Evolutionary conservation across 1,139 yeast genomes (phyloP).

Genomic region (Entelexis paramagnoliae): DNA sequence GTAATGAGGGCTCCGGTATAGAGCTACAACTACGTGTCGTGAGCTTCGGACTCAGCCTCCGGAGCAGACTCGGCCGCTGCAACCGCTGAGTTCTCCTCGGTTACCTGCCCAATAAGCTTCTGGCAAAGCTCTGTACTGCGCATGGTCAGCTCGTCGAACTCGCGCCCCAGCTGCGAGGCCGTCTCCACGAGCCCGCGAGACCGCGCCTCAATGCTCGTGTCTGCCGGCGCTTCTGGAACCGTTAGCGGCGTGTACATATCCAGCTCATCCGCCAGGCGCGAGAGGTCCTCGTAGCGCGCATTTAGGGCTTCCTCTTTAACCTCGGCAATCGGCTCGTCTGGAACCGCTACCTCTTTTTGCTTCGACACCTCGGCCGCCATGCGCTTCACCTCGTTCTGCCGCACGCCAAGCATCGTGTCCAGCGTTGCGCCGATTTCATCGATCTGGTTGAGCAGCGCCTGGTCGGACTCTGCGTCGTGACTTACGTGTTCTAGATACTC

Average conservation of each 20-base stretch:
- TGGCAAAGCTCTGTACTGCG: conserved; percentile 19
- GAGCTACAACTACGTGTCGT: neutral
- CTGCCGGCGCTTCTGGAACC: conserved; percentile 10
- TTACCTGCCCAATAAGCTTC: conserved; percentile 9
- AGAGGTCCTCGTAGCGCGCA: conserved; percentile 11
- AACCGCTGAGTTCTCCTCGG: conserved; percentile 10
- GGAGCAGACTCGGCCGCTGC: neutral
- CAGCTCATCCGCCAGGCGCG: conserved; percentile 13
- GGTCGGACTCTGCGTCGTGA: conserved; percentile 4
- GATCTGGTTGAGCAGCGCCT: conserved; percentile 15
- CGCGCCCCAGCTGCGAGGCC: conserved; percentile 15
- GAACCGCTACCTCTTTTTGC: neutral
- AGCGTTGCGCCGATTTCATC: conserved; percentile 15
- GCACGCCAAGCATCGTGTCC: conserved; percentile 12
- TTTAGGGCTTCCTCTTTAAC: conserved; percentile 8
- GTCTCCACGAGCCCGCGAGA: conserved; percentile 10
- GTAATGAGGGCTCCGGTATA: neutral
- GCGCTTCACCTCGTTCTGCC: conserved; percentile 14
- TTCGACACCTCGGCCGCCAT: conserved; percentile 14
- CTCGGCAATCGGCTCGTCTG: neutral
- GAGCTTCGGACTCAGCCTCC: neutral
- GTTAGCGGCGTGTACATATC: conserved; percentile 23
- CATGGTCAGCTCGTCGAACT: conserved; percentile 21
- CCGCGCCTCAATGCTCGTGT: conserved; percentile 12
- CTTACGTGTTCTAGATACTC: conserved; percentile 20